A percentile compares a stretch with the other conserved stretches of the same genome.
Evolutionary conservation across 345 rosid genomes (phyloP).

Genomic region (Cardamine chenopodiifolia): DNA sequence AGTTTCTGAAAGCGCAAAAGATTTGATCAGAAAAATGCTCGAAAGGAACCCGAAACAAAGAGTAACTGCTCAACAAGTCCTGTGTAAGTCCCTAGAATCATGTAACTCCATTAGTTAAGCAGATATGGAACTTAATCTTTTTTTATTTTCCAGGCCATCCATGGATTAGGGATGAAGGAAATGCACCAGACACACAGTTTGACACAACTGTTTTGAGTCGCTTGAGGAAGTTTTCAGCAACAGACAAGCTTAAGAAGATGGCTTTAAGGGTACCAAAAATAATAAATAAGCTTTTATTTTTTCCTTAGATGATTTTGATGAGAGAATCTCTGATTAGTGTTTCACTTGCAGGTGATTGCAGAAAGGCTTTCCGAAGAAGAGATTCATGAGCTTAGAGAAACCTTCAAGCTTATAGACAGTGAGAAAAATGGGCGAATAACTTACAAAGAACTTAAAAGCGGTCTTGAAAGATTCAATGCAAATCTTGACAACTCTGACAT

Average conservation of each 20-base stretch:
- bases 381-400: conserved; percentile 72
- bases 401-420: conserved; percentile 71
- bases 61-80: conserved; percentile 76
- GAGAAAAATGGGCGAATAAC: conserved; percentile 72
- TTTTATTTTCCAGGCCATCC: conserved; percentile 66
- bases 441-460: conserved; percentile 77
- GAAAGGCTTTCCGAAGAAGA: conserved; percentile 77
- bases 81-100: conserved; percentile 53
- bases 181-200: conserved; percentile 84
- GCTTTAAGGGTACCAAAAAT: conserved; percentile 57
- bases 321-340: conserved; percentile 18
- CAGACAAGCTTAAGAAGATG: conserved; percentile 86
- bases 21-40: conserved; percentile 80
- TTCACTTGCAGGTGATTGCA: conserved; percentile 59
- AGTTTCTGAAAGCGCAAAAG: conserved; percentile 79
- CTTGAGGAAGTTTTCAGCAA: conserved; percentile 80
- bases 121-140: conserved; percentile 9
- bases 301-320: conserved; percentile 1
- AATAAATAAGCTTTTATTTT: background rate
- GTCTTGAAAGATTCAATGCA: conserved; percentile 67
- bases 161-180: conserved; percentile 76
- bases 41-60: conserved; percentile 63
- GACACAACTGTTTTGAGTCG: conserved; percentile 71
- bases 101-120: background rate
- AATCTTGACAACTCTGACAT: conserved; percentile 68